Percentiles rank a stretch among this genome's conserved stretches.
Conservation (phyloP, 495 filamentous ascomycete genomes). For the Cercophora scortea region DNA sequence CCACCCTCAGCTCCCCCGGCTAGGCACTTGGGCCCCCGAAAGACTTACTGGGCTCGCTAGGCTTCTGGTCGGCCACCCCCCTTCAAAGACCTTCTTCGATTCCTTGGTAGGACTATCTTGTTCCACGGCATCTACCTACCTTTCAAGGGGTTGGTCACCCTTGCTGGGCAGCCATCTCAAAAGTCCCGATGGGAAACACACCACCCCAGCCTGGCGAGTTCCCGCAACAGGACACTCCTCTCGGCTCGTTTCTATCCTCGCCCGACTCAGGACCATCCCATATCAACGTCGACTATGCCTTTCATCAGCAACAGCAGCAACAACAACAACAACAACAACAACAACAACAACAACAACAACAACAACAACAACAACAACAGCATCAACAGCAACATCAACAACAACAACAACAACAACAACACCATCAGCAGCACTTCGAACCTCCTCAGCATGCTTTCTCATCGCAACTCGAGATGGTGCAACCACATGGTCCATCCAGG, state of each 20-base stretch:
- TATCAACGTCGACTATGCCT: background rate
- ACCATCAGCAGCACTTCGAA: slow-evolving; percentile 18
- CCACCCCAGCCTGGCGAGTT: slow-evolving; percentile 26
- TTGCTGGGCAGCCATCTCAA: background rate
- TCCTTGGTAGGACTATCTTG: background rate
- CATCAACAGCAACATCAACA: too few relatives aligned
- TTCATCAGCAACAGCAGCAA: too few relatives aligned
- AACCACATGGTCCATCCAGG: slow-evolving; percentile 19
- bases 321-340: too few relatives aligned
- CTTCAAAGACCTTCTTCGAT: too few relatives aligned
- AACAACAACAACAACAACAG: too few relatives aligned
- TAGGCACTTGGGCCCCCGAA: too few relatives aligned
- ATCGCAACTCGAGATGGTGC: slow-evolving; percentile 29
- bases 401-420: too few relatives aligned
- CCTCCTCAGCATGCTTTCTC: slow-evolving; percentile 27
- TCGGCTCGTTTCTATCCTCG: slow-evolving; percentile 8
- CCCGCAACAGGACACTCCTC: slow-evolving; percentile 15
- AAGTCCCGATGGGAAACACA: slow-evolving; percentile 33
- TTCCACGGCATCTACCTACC: background rate
- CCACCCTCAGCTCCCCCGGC: too few relatives aligned
- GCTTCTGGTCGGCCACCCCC: too few relatives aligned
- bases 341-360: too few relatives aligned
- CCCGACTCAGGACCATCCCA: slow-evolving; percentile 7
- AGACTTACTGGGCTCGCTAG: too few relatives aligned
- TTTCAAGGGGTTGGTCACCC: background rate